Percentiles rank a stretch among this genome's conserved stretches.
phyloP scores from a whole-genome alignment of 805 yeast species.

The Cyberlindnera galapagoensis region DNA sequence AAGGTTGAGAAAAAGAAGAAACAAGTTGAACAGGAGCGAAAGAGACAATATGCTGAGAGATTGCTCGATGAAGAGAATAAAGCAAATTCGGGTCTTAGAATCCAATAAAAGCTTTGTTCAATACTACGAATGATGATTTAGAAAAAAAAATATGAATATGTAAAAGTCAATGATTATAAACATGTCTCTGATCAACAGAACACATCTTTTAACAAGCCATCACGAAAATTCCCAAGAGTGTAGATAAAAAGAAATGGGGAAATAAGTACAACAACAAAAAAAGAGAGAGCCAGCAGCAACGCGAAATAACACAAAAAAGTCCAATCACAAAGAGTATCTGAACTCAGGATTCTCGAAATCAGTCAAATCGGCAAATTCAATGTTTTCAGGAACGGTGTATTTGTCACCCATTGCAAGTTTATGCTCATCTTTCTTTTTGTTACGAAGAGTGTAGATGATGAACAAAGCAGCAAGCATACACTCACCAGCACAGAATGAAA shows the following conservation, averaged over 20 bases:
- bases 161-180: slow-evolving; percentile 1
- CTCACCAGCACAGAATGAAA: slow-evolving; percentile 12
- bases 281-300: no score
- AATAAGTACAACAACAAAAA: neutral
- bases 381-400: slow-evolving; percentile 25
- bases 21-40: slow-evolving; percentile 15
- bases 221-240: neutral
- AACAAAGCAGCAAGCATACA: slow-evolving; percentile 31
- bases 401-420: slow-evolving; percentile 21
- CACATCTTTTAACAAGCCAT: neutral
- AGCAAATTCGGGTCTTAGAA: slow-evolving; percentile 2
- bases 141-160: no score
- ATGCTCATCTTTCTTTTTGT: slow-evolving; percentile 34
- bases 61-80: slow-evolving; percentile 4
- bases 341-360: slow-evolving; percentile 29
- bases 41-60: slow-evolving; percentile 5
- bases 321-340: slow-evolving; percentile 18
- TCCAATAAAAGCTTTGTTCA: no score
- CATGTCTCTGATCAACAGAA: neutral
- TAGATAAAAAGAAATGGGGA: neutral
- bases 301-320: no score
- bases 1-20: slow-evolving; percentile 19
- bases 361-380: slow-evolving; percentile 39
- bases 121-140: no score
- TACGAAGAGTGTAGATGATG: slow-evolving; percentile 30